A percentile compares a stretch with the other conserved stretches of the same genome.
Conservation (phyloP, 345 rosid genomes). For the Laguncularia racemosa region DNA sequence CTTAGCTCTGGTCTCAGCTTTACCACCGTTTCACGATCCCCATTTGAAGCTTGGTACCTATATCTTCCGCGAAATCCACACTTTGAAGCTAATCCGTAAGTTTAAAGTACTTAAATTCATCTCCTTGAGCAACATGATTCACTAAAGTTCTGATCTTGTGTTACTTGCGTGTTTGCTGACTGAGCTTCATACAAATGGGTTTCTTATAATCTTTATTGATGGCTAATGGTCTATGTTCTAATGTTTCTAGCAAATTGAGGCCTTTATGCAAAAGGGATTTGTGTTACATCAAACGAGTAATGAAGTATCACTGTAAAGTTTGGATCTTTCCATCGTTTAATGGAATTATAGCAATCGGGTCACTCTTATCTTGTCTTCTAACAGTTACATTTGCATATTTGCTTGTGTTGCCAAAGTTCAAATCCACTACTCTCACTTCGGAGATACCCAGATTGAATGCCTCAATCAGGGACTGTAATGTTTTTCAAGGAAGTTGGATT, state of each 20-base stretch:
- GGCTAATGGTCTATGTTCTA: slow-evolving; percentile 11
- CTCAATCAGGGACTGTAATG: slow-evolving; percentile 29
- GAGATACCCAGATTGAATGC: slow-evolving; percentile 19
- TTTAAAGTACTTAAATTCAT: no score
- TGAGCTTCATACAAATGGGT: neutral
- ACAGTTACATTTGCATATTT: slow-evolving; percentile 33
- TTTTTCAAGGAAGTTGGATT: slow-evolving; percentile 53
- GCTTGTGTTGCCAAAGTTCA: slow-evolving; percentile 32
- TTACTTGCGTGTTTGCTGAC: no score
- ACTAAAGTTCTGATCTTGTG: no score
- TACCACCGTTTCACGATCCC: no score
- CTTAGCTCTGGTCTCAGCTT: no score
- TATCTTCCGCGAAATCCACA: no score
- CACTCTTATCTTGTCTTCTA: slow-evolving; percentile 32
- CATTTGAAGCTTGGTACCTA: no score
- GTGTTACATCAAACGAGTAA: slow-evolving; percentile 19
- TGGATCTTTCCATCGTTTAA: slow-evolving; percentile 30
- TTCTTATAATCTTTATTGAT: slow-evolving; percentile 11
- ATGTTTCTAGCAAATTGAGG: slow-evolving; percentile 21
- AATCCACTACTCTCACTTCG: slow-evolving; percentile 16
- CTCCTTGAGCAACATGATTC: no score
- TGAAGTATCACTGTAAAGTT: slow-evolving; percentile 25
- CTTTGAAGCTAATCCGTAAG: no score
- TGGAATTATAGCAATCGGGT: slow-evolving; percentile 28
- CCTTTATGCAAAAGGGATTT: slow-evolving; percentile 16